Percentiles rank a stretch among this genome's conserved stretches.
Conservation (phyloP, 2,329 filamentous ascomycete species). For the Calonectria leucothoes region DNA sequence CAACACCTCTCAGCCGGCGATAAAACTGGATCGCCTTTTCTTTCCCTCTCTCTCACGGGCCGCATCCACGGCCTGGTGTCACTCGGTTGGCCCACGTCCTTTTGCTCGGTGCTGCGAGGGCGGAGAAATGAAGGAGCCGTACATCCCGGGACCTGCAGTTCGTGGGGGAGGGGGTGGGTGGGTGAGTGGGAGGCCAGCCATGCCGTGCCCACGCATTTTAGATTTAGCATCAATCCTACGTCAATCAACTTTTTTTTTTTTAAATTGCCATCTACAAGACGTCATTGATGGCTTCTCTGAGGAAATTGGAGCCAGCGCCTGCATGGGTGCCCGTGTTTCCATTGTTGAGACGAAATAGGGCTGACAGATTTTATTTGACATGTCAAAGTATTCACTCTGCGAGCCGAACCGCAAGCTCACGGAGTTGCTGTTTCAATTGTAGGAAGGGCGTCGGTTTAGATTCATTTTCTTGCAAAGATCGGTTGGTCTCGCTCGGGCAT, state of each 20-base stretch:
- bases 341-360: slow-evolving; percentile 7
- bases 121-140: background rate
- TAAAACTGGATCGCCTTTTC: background rate
- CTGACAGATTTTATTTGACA: background rate
- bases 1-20: background rate
- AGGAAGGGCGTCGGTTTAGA: background rate
- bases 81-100: background rate
- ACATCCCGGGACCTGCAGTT: background rate
- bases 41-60: background rate
- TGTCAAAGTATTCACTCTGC: background rate
- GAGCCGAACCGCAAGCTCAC: background rate
- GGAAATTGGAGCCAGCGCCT: background rate
- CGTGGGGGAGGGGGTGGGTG: background rate
- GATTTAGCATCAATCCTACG: background rate
- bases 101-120: background rate
- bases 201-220: background rate
- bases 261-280: background rate
- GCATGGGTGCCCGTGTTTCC: background rate
- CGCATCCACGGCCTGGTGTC: background rate
- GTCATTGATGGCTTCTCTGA: background rate
- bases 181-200: background rate
- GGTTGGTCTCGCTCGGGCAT: background rate
- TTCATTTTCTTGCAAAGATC: background rate
- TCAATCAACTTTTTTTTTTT: background rate
- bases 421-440: background rate